Conservation (phyloP, 257 asterid genomes). For the Penstemon newberryi region DNA sequence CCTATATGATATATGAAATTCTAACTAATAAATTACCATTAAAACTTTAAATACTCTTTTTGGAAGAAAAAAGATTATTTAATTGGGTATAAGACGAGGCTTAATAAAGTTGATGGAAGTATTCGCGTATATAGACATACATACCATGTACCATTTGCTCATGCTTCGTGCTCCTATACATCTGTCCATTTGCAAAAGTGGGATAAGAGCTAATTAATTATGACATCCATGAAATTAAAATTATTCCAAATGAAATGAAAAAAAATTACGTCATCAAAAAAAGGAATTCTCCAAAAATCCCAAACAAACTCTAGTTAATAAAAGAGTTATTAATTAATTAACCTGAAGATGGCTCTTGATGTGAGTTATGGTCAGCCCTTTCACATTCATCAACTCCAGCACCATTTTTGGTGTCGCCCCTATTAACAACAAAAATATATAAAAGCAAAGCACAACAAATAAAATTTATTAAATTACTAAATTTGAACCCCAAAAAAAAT, state of each 20-base stretch:
- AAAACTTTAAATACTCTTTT: too few species aligned
- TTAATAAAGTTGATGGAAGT: neutral
- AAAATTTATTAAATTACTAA: neutral
- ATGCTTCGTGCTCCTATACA: slow-evolving; percentile 76
- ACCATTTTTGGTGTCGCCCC: slow-evolving; percentile 91
- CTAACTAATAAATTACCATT: too few species aligned
- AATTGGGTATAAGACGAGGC: too few species aligned
- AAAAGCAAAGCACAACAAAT: neutral
- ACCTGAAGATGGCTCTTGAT: slow-evolving; percentile 92
- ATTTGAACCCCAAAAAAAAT: too few species aligned
- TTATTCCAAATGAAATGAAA: neutral
- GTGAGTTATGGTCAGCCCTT: slow-evolving; percentile 69
- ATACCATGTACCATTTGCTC: slow-evolving; percentile 65
- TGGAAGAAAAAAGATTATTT: too few species aligned
- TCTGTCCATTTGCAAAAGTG: slow-evolving; percentile 43
- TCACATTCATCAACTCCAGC: slow-evolving; percentile 73
- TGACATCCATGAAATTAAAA: neutral
- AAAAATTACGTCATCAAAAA: slow-evolving; percentile 15
- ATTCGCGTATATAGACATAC: neutral
- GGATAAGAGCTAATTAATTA: slow-evolving; percentile 15
- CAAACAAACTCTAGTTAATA: slow-evolving; percentile 3
- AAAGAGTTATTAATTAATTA: neutral
- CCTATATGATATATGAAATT: too few species aligned
- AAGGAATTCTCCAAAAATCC: neutral
- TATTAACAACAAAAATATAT: slow-evolving; percentile 18